Evolutionary conservation across 371 early-diverging fungal species (phyloP), one percentile per base, ranked within the genome.

Genomic region (Umbelopsis sp.): DNA sequence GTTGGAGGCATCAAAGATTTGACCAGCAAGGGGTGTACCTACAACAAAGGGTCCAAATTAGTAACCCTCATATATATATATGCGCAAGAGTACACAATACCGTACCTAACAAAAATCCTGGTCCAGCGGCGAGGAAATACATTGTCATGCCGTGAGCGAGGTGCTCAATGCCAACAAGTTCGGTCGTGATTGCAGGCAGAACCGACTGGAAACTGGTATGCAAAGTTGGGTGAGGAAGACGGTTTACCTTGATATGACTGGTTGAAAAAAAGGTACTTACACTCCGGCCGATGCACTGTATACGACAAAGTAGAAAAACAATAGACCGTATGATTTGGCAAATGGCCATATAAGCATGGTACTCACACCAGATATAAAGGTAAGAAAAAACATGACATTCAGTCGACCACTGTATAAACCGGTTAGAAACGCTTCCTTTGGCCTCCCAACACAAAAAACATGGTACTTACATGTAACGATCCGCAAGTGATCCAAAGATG

Each of bases 401-500:
- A 35, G 14, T 16, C 57, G 37, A 18, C 57, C 57, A 35, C 57
- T 57, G 18, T 16, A 57, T 9, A 25, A 9, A 29, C 8, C 14
- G 0, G 35, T 52, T 25, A 52, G 29, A 18, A 57, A 53, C 1
- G 7, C 8, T 29, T 41, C 7, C 7, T 41, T 10, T 41, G 16
- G 7, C 2, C 18, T 2, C 3, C 0, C 12, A 7, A 57, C 9
- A 12, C 10, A 2, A 0, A 32, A 35, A 29, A 8, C n/a, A 22
- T 22, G 22, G 35, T 16, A 57, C 57, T 57, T 35, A 57, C 57
- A 57, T 1, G 37, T 18, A 57, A 1, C 14, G 29, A 63, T 77
- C 77, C 6, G 75, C 72, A 1, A 67, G 57, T 5, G 66, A 38
- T 0, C 77, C 77, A 24, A 77, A 46, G 8, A 65, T 11, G 16